Base-by-base conservation (phyloP, 108 stramenopile genomes). In the Cyclotella cryptica region DNA sequence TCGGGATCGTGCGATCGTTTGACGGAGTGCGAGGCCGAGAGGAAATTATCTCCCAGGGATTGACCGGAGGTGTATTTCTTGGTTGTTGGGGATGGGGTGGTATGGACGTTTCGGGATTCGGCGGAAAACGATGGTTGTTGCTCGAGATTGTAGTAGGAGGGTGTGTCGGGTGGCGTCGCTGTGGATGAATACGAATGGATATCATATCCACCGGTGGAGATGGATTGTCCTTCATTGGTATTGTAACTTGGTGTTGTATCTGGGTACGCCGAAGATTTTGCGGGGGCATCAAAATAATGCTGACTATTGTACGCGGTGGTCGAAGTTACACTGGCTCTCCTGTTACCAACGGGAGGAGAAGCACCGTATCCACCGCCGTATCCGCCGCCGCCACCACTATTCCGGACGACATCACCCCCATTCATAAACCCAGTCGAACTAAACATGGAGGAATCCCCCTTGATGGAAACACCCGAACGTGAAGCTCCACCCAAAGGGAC, bases 371-470 rank as follows among this genome's bases (percentile, higher is more conserved):
- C 40, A 41, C 19, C 64, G 51, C 35, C 21, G 47, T n/a, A n/a
- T n/a, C 19, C 64, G 51, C 35, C 21, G 47, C 24, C 40, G 40
- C 19, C 64, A 27, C 35, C 21, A 27, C 44, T 22, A n/a, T 27
- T 24, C 19, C 21, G 18, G 4, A 61, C 13, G 35, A 35, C 35
- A 24, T 19, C 21, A 10, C 21, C 21, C 45, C 53, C 52, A 14
- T 61, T 62, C 10, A 75, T 41, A n/a, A 58, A 75, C 13, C 74
- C 74, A 1, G 42, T 54, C 22, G 52, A 42, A 59, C 74, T 75
- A 30, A 75, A 67, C 3, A 75, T 75, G 17, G 62, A 51, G 11
- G 74, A 66, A 75, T 75, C 74, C 12, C 74, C 74, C 45, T 58
- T 75, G 27, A 75, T 47, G 21, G 62, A 64, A 22, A 75, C 65